A percentile compares a stretch with the other conserved stretches of the same genome.
phyloP scores from a whole-genome alignment of 352 stramenopile genomes.

The Achlya hypogyna region DNA sequence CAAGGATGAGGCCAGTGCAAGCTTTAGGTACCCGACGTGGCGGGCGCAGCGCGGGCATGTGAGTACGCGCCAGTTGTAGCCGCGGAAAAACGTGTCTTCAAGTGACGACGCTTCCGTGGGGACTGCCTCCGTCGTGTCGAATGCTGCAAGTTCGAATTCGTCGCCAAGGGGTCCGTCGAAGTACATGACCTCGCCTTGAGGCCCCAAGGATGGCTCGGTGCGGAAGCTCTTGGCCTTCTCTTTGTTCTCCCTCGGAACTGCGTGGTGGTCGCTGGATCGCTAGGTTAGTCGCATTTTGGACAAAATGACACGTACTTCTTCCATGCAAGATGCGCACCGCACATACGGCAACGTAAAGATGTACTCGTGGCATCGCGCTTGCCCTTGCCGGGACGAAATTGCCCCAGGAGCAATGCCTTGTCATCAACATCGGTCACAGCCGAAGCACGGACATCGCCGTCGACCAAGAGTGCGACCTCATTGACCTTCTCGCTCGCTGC shows the following conservation, averaged over 20 bases:
- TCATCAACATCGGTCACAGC: not conserved
- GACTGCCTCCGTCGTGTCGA: constrained; percentile 46
- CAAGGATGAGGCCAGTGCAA: not conserved
- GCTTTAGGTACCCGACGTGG: constrained; percentile 45
- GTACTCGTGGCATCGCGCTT: constrained; percentile 19
- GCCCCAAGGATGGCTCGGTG: constrained; percentile 42
- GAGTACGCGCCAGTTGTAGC: constrained; percentile 75
- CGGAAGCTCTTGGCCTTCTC: constrained; percentile 31
- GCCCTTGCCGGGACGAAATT: not conserved
- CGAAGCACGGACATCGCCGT: not conserved
- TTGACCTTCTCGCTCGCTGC: not conserved
- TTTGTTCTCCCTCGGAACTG: constrained; percentile 66
- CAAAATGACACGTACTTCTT: constrained; percentile 39
- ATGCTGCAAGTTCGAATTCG: constrained; percentile 70
- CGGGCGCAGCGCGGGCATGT: constrained; percentile 63
- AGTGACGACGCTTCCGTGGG: constrained; percentile 57
- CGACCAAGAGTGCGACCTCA: not conserved
- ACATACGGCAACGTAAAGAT: constrained; percentile 65
- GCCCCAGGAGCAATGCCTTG: not conserved
- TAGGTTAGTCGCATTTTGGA: not conserved
- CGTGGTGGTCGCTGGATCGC: constrained; percentile 47
- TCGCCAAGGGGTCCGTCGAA: constrained; percentile 22
- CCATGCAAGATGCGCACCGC: constrained; percentile 50
- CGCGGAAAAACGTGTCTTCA: constrained; percentile 68
- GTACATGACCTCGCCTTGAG: constrained; percentile 32